Conservation (phyloP, 257 asterid species). For the Thymus mandschuricus region DNA sequence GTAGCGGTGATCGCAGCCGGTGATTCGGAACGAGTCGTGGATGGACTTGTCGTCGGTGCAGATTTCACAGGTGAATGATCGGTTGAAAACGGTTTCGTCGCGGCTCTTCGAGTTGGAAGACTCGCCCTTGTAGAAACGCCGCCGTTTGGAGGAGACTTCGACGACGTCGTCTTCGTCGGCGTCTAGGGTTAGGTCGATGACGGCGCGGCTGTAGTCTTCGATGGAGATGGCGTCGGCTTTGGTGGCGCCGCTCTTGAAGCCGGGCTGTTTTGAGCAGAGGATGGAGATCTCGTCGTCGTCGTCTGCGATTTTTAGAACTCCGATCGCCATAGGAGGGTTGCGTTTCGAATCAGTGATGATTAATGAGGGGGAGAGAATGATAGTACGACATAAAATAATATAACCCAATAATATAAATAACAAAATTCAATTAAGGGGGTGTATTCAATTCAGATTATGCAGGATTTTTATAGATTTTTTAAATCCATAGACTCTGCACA, state of each 20-base stretch:
- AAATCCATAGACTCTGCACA: too few species aligned
- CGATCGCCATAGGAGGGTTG: conserved; percentile 30
- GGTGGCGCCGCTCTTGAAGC: conserved; percentile 31
- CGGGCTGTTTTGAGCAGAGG: conserved; percentile 9
- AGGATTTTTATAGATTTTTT: too few species aligned
- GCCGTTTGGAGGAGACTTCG: neutral
- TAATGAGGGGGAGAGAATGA: neutral
- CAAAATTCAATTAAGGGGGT: too few species aligned
- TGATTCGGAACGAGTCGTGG: conserved; percentile 32
- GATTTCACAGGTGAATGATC: conserved; percentile 49
- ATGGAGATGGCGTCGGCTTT: conserved; percentile 44
- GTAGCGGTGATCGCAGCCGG: conserved; percentile 52
- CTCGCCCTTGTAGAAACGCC: conserved; percentile 45
- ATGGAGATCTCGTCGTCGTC: conserved; percentile 40
- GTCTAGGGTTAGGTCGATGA: conserved; percentile 28
- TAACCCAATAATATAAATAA: too few species aligned
- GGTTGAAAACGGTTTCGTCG: conserved; percentile 9
- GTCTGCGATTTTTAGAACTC: conserved; percentile 12
- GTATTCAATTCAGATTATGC: too few species aligned
- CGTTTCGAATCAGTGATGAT: too few species aligned
- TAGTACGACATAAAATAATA: too few species aligned
- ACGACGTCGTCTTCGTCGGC: conserved; percentile 23
- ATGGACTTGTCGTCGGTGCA: conserved; percentile 53
- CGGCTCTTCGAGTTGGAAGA: conserved; percentile 37
- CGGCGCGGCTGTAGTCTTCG: conserved; percentile 23